Base-by-base conservation (phyloP, 306 rosid genomes). In the Dicorynia guianensis region DNA sequence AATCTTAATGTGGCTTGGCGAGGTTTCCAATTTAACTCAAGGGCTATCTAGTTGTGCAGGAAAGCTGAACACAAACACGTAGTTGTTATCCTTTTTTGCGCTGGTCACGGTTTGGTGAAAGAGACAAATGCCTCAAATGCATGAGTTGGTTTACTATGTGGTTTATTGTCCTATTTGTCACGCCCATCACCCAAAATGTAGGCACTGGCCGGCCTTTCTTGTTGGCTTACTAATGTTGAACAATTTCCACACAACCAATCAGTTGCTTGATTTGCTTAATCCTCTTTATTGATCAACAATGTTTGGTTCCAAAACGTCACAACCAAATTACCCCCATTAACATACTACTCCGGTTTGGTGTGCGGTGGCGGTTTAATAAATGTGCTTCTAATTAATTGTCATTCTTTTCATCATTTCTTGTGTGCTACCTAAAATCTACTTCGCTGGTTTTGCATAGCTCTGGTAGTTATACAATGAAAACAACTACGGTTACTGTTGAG, bases 201-300 rank as follows among this genome's bases (percentile, higher is more conserved):
- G 77, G 75, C 86, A 68, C 64, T 78, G 75, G 83, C 83, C 78
- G 78, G 78, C 76, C 55, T 72, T 79, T 34, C 75, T 56, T 35
- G 68, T 77, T 60, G 9, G 15, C 13, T 67, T 82, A 54, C 33
- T 60, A 13, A 20, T 8, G 60, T 42, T 52, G 42, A 74, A 55
- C 70, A 4, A 33, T 69, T 74, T 78, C 67, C 58, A 56, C 72
- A 44, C 78, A 15, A 56, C 59, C 17, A 76, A 79, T 25, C 68
- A 79, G 53, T 44, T 52, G 11, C 40, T 69, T 75, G 53, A 30
- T 33, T 70, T 71, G 63, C 63, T 64, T 35, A 69, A 58, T 66
- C 60, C 61, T 48, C 52, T 67, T 69, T 50, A 48, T 39, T 40
- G 30, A 13, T 33, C 5, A 70, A 52, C 35, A 67, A 11, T 17